These are phyloP conservation scores for Fusarium tuaranense DNA, from an alignment of 2,329 filamentous ascomycete genomes.

Conservation along the genomic window DNA sequence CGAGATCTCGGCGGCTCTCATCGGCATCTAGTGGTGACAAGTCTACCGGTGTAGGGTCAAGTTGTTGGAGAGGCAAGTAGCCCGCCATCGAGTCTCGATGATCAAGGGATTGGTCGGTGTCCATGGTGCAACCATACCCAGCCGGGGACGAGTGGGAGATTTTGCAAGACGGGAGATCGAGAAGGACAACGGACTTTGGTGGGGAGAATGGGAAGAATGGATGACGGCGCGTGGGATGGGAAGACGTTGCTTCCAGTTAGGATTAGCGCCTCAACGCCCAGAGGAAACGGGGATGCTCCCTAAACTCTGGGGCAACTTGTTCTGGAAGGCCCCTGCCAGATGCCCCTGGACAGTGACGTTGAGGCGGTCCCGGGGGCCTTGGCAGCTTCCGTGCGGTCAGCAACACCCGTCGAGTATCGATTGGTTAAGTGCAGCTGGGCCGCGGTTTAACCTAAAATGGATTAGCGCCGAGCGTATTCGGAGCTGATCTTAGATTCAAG, in stretches of 20 bases:
- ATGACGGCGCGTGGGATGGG: constrained; percentile 34
- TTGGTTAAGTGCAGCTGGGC: constrained; percentile 24
- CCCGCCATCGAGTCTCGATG: constrained; percentile 44
- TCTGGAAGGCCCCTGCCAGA: constrained; percentile 35
- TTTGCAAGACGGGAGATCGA: constrained; percentile 2
- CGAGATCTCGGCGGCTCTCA: constrained; percentile 58
- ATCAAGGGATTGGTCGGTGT: constrained; percentile 34
- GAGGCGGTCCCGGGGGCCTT: constrained; percentile 9
- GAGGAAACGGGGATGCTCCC: constrained; percentile 22
- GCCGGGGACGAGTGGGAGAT: background rate
- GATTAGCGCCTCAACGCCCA: constrained; percentile 44
- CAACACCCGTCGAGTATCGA: constrained; percentile 27
- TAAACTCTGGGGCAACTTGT: constrained; percentile 35
- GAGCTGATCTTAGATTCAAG: constrained; percentile 10
- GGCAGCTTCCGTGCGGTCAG: constrained; percentile 31
- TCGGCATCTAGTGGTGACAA: constrained; percentile 58
- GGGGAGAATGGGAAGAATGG: constrained; percentile 30
- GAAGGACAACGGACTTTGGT: constrained; percentile 16
- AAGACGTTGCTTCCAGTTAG: constrained; percentile 28
- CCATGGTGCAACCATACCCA: constrained; percentile 39
- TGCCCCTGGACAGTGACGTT: constrained; percentile 43
- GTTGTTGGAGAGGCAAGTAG: constrained; percentile 75
- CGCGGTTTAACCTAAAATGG: constrained; percentile 2
- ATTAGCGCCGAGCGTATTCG: background rate
- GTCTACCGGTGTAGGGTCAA: constrained; percentile 86